Percentiles rank a stretch among this genome's conserved stretches.
Conservation (phyloP, 2,329 filamentous ascomycete genomes). For the Dendrostoma leiphaemia region DNA sequence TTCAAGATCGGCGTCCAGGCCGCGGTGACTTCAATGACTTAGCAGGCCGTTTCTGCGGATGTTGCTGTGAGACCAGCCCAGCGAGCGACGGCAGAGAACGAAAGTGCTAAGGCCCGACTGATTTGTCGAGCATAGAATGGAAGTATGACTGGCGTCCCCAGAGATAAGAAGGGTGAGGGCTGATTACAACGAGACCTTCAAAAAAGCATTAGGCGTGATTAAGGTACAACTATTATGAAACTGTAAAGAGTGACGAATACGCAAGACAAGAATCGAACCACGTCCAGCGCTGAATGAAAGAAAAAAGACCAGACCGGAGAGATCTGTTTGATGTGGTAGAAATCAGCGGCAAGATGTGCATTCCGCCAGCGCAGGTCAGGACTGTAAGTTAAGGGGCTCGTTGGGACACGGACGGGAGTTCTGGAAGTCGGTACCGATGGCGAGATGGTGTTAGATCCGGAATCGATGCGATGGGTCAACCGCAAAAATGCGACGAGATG, state of each 20-base stretch:
- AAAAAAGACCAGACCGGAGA: neutral
- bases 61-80: neutral
- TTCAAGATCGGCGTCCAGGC: neutral
- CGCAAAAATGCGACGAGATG: neutral
- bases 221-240: neutral
- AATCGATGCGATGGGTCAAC: neutral
- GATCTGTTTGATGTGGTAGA: too few species aligned
- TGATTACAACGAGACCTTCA: neutral
- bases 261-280: neutral
- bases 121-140: too few species aligned
- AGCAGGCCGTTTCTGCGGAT: neutral
- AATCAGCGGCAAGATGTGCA: too few species aligned
- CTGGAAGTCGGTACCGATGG: neutral
- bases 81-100: neutral
- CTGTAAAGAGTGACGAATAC: neutral
- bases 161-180: neutral
- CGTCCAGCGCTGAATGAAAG: constrained; percentile 3
- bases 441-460: neutral
- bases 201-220: neutral
- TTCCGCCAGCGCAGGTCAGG: too few species aligned
- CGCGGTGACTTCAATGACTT: neutral
- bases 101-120: neutral
- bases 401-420: neutral
- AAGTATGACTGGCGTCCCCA: too few species aligned
- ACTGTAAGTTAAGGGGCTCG: too few species aligned